Conservation (phyloP, 768 basidiomycete genomes). For the Asterophora parasitica region DNA sequence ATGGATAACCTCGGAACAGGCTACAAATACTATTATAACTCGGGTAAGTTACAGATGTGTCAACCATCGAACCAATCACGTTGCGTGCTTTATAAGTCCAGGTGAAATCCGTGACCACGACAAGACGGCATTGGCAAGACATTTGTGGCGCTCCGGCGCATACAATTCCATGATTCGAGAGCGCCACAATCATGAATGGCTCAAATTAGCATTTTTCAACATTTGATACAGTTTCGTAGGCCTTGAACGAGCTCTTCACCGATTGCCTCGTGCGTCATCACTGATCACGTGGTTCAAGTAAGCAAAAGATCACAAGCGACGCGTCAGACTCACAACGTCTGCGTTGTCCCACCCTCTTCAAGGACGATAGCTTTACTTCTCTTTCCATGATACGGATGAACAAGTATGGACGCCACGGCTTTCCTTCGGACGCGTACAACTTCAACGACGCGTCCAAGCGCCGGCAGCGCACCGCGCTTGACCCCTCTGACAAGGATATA, state of each 20-base stretch:
- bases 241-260: background rate
- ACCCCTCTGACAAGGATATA: too few relatives aligned
- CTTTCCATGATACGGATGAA: too few relatives aligned
- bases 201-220: background rate
- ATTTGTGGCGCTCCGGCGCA: background rate
- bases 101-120: background rate
- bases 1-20: slow-evolving; percentile 6
- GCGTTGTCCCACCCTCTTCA: too few relatives aligned
- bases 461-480: too few relatives aligned
- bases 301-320: too few relatives aligned
- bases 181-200: slow-evolving; percentile 1
- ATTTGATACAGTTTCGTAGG: background rate
- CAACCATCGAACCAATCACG: slow-evolving; percentile 18
- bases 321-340: too few relatives aligned
- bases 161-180: background rate
- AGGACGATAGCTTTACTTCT: too few relatives aligned
- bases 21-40: slow-evolving; percentile 12
- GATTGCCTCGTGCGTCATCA: too few relatives aligned
- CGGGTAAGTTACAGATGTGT: slow-evolving; percentile 12
- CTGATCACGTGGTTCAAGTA: too few relatives aligned
- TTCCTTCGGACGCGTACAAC: too few relatives aligned
- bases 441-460: too few relatives aligned
- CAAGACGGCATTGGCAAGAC: background rate
- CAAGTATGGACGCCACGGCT: too few relatives aligned
- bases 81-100: slow-evolving; percentile 12